Percentiles rank a stretch among this genome's conserved stretches.
phyloP scores from a whole-genome alignment of 371 early-diverging fungal genomes.

The Syncephalastrum monosporum region DNA sequence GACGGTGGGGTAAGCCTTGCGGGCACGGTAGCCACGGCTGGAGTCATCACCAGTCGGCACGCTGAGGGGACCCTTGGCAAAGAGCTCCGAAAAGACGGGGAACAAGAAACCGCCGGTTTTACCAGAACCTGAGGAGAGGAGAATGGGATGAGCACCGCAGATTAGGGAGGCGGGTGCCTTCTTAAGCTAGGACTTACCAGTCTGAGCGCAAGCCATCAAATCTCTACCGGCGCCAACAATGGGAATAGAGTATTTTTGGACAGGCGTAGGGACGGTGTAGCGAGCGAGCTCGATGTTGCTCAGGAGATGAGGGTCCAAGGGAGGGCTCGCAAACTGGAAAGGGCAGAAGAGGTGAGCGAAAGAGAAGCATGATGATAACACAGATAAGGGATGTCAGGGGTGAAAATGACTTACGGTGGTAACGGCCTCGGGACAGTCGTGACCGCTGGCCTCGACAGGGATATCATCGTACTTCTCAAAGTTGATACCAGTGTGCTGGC shows the following conservation, averaged over 20 bases:
- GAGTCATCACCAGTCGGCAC: slow-evolving; percentile 45
- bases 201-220: slow-evolving; percentile 91
- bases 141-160: not conserved
- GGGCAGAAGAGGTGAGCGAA: slow-evolving; percentile 87
- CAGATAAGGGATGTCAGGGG: slow-evolving; percentile 68
- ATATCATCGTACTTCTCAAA: slow-evolving; percentile 97
- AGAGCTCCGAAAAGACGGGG: slow-evolving; percentile 88
- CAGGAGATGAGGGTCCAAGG: slow-evolving; percentile 82
- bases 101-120: slow-evolving; percentile 91
- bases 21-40: slow-evolving; percentile 71
- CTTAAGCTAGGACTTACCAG: slow-evolving; percentile 50
- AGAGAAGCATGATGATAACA: slow-evolving; percentile 77
- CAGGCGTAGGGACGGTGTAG: slow-evolving; percentile 94
- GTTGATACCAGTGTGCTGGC: slow-evolving; percentile 86
- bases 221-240: slow-evolving; percentile 80
- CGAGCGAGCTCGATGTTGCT: slow-evolving; percentile 90
- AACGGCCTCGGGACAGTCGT: slow-evolving; percentile 78
- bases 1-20: slow-evolving; percentile 85
- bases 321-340: slow-evolving; percentile 71
- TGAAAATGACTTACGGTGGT: slow-evolving; percentile 72
- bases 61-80: slow-evolving; percentile 84
- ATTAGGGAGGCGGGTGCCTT: slow-evolving; percentile 5
- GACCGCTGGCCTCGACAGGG: slow-evolving; percentile 92
- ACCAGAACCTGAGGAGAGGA: slow-evolving; percentile 66
- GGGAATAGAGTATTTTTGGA: slow-evolving; percentile 91